Evolutionary conservation across 148 eudicot species (phyloP), one percentile per base, ranked within the genome.

Genomic region (Fallopia convolvulus): DNA sequence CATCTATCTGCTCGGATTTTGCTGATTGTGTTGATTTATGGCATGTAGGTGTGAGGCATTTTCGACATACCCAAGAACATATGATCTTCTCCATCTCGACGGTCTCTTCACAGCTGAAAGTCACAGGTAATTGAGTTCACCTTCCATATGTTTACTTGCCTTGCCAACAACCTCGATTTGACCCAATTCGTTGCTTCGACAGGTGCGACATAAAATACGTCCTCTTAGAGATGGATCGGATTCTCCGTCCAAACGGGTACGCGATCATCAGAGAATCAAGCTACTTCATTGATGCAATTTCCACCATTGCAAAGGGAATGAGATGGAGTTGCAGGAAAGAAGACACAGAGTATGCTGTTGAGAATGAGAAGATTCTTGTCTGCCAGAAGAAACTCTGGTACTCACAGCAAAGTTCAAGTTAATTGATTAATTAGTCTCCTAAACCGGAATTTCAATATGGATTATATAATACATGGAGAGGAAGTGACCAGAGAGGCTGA

Each of bases 11-110:
- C 21, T 77, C 14, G 36, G 32, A 4, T 26, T 58, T 47, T 26
- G 56, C 18, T 78, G 18, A 42, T 14, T 47, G 11, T 21, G 8
- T n/a, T 58, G 47, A 8, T 40, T 11, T 8, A 20, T 44, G 13
- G 4, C 30, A 73, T 46, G 21, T 56, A 95, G 99, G 99, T 92
- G 99, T 70, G 99, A 95, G 84, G 94, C 99, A 63, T 95, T 95
- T 84, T 95, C 99, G 47, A 92, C 99, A 56, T 95, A 95, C 81
- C 99, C 99, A 65, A 89, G 99, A 70, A 95, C 99, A 17, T 95
- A 95, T 50, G 99, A 95, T 86, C 94, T 95, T 46, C 99, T 94
- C 74, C 99, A 95, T 79, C 78, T 85, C 2, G 97, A 92, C 73
- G 89, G 89, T 46, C 90, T 91, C 75, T 92, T 95, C 82, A 92